These are phyloP conservation scores for Salicornia ramosissima DNA, from an alignment of 148 eudicot species.

Conservation along the genomic window DNA sequence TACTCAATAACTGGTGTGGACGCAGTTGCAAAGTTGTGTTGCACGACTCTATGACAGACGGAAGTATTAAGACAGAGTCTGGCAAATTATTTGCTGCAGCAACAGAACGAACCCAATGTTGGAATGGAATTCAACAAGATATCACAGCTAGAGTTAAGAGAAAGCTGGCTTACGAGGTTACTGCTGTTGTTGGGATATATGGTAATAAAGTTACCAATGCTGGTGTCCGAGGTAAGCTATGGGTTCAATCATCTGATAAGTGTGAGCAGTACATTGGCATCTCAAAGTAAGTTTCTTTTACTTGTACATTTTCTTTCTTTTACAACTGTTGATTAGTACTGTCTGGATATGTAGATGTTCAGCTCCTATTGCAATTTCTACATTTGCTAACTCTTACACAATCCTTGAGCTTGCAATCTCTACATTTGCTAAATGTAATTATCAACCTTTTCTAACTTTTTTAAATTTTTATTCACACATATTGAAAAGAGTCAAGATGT, in stretches of 20 bases:
- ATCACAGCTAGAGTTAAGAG: constrained; percentile 62
- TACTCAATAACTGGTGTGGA: constrained; percentile 84
- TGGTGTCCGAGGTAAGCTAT: constrained; percentile 59
- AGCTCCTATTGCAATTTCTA: too few species aligned
- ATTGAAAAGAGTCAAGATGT: too few species aligned
- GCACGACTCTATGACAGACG: constrained; percentile 67
- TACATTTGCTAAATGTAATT: too few species aligned
- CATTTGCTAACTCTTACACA: too few species aligned
- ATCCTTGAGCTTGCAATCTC: too few species aligned
- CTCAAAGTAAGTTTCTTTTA: constrained; percentile 46
- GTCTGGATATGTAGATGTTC: too few species aligned
- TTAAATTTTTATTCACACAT: too few species aligned
- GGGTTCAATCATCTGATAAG: constrained; percentile 68
- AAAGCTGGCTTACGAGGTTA: constrained; percentile 69
- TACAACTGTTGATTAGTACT: too few species aligned
- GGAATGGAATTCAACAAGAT: constrained; percentile 97
- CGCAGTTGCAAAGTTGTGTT: constrained; percentile 67
- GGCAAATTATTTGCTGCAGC: constrained; percentile 82
- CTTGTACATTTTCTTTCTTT: too few species aligned
- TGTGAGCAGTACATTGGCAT: constrained; percentile 80
- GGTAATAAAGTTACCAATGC: constrained; percentile 63
- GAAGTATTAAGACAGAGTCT: constrained; percentile 61
- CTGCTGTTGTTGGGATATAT: constrained; percentile 70
- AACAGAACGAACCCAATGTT: constrained; percentile 61
- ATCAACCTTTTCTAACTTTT: too few species aligned